Conservation (phyloP, 2,329 filamentous ascomycete genomes). For the Pseudocercospora vitis region DNA sequence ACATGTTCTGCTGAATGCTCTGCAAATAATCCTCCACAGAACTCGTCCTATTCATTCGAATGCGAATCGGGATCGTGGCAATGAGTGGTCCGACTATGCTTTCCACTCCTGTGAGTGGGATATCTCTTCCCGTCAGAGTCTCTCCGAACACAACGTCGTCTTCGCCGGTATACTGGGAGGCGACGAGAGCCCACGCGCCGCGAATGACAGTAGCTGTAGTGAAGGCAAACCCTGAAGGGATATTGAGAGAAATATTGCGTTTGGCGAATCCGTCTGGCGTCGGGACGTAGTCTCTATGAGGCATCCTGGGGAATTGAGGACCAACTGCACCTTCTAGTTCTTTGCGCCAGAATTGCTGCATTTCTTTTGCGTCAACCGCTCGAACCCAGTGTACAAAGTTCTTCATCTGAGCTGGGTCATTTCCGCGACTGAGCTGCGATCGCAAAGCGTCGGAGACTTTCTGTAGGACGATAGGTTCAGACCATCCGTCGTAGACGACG, state of each 20-base stretch:
- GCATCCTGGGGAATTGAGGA: constrained; percentile 39
- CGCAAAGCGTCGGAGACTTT: constrained; percentile 23
- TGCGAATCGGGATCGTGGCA: constrained; percentile 42
- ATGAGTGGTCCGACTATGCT: constrained; percentile 38
- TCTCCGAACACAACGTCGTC: constrained; percentile 40
- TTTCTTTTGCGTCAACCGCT: constrained; percentile 25
- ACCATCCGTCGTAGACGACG: constrained; percentile 44
- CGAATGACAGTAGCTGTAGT: constrained; percentile 32
- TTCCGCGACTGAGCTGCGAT: not conserved
- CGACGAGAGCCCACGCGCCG: constrained; percentile 37
- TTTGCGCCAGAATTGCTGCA: constrained; percentile 39
- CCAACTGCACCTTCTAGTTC: constrained; percentile 33
- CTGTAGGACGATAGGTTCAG: constrained; percentile 39
- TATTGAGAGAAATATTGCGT: constrained; percentile 20
- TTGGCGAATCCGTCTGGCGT: constrained; percentile 31
- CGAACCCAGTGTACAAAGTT: constrained; percentile 41
- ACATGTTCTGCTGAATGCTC: constrained; percentile 21
- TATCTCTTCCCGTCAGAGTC: constrained; percentile 40
- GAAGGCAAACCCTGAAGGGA: constrained; percentile 20
- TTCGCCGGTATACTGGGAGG: constrained; percentile 32
- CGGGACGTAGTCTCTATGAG: constrained; percentile 26
- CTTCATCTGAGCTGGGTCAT: constrained; percentile 21
- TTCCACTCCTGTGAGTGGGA: constrained; percentile 30
- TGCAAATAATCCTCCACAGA: constrained; percentile 30
- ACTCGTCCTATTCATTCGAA: constrained; percentile 31